Evolutionary conservation across 2,329 filamentous ascomycete species (phyloP).

Genomic region (Epichloe hybrida): DNA sequence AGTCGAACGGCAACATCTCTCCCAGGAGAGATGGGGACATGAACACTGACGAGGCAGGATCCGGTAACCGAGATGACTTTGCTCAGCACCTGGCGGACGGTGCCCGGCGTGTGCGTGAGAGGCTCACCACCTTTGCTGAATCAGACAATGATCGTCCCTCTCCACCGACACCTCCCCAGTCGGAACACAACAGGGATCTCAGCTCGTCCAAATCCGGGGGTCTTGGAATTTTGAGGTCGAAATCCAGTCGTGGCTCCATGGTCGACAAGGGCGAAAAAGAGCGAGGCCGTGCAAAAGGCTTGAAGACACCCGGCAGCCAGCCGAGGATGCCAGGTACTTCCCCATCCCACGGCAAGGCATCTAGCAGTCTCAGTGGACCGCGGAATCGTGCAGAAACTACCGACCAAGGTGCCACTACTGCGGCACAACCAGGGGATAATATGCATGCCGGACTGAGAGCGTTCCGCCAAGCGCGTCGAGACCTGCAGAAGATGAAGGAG

Average conservation of each 20-base stretch:
- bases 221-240: slow-evolving; percentile 50
- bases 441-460: slow-evolving; percentile 39
- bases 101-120: slow-evolving; percentile 58
- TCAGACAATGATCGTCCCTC: slow-evolving; percentile 33
- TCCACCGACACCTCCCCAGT: slow-evolving; percentile 18
- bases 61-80: slow-evolving; percentile 52
- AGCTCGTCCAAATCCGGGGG: slow-evolving; percentile 37
- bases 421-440: slow-evolving; percentile 25
- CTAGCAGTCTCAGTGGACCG: slow-evolving; percentile 5
- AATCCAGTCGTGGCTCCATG: slow-evolving; percentile 55
- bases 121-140: slow-evolving; percentile 55
- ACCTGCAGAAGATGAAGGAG: slow-evolving; percentile 43
- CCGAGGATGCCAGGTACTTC: slow-evolving; percentile 26
- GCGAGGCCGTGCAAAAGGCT: slow-evolving; percentile 35
- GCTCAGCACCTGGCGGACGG: slow-evolving; percentile 58
- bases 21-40: not conserved
- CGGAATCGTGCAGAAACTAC: not conserved
- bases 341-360: slow-evolving; percentile 25
- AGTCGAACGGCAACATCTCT: slow-evolving; percentile 2
- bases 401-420: not conserved
- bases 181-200: slow-evolving; percentile 21
- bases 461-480: slow-evolving; percentile 43
- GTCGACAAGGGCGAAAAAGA: slow-evolving; percentile 30
- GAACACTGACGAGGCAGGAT: not conserved
- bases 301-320: slow-evolving; percentile 48